Evolutionary conservation across 805 yeast species (phyloP), one percentile per base, ranked within the genome.

Genomic region (Hemisphaericaspora nanyangensis): DNA sequence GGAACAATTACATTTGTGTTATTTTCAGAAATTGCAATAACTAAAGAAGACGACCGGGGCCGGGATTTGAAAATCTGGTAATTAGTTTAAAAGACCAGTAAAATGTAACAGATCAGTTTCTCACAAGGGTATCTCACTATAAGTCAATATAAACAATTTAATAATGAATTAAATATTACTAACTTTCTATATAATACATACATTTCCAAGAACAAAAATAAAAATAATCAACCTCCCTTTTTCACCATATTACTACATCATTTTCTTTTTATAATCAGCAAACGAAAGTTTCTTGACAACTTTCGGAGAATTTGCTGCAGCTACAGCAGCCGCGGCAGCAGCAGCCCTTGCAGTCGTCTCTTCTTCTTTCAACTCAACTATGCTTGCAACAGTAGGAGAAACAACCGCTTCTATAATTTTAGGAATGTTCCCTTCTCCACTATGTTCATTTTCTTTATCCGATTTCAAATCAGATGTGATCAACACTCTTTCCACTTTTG

Each of bases 201-300:
- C n/a, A n/a, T n/a, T n/a, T n/a, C n/a, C n/a, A n/a, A n/a, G n/a
- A n/a, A n/a, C n/a, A n/a, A n/a, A n/a, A n/a, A n/a, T n/a, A n/a
- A n/a, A n/a, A n/a, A n/a, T n/a, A n/a, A n/a, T n/a, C n/a, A n/a
- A n/a, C n/a, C n/a, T n/a, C n/a, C n/a, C n/a, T n/a, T n/a, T n/a
- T n/a, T n/a, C n/a, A n/a, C n/a, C n/a, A n/a, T 18, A 22, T 22
- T 29, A 22, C 29, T 32, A 39, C 43, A 34, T 42, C 70, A 63
- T 64, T 52, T 76, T 76, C 67, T 76, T 82, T 58, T 79, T 80
- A 56, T 83, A 83, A 51, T 83, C 91, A 1, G 89, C 89, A 55
- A 83, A 77, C 34, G 86, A 80, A 48, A 83, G 66, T 58, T 82
- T 83, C 65, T 56, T 57, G 7, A 48, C 54, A 12, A 43, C 43